Conservation (phyloP, 2,329 filamentous ascomycete species). For the Corynespora cassiicola region DNA sequence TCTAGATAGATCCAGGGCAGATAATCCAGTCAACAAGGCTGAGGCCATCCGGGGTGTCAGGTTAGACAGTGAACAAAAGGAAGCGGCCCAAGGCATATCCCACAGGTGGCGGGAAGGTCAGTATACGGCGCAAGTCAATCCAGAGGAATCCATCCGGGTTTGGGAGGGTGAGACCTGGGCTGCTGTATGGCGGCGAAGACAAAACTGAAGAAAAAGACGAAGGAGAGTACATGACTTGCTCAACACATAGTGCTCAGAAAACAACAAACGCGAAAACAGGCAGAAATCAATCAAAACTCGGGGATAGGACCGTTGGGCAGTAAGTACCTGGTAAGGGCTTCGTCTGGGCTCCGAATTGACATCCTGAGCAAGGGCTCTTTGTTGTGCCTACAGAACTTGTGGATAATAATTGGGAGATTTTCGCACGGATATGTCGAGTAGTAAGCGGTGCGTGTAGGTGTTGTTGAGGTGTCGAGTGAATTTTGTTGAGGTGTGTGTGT, state of each 20-base stretch:
- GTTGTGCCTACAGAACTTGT: conserved; percentile 23
- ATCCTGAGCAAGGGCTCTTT: conserved; percentile 50
- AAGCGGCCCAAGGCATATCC: conserved; percentile 26
- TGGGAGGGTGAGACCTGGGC: conserved; percentile 23
- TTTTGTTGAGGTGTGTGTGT: conserved; percentile 13
- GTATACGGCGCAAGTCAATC: conserved; percentile 19
- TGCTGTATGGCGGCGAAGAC: conserved; percentile 40
- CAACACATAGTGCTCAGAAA: conserved; percentile 28
- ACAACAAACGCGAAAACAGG: conserved; percentile 22
- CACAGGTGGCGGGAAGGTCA: conserved; percentile 18
- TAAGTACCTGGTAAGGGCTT: conserved; percentile 52
- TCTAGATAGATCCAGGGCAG: conserved; percentile 13
- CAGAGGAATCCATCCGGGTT: conserved; percentile 26
- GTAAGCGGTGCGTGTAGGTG: conserved; percentile 6
- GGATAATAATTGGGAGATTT: conserved; percentile 16
- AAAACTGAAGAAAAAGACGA: conserved; percentile 25
- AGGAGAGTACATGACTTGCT: conserved; percentile 33
- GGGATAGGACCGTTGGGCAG: conserved; percentile 46
- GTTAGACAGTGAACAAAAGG: conserved; percentile 24
- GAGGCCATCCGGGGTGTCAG: conserved; percentile 9
- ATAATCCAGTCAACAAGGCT: conserved; percentile 6
- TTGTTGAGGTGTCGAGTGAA: conserved; percentile 6
- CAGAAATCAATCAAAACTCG: conserved; percentile 30
- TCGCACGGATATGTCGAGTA: conserved; percentile 19
- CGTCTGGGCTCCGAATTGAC: conserved; percentile 51